Evolutionary conservation across 208 protist species (phyloP).

Genomic region (Trypanosoma vivax): DNA sequence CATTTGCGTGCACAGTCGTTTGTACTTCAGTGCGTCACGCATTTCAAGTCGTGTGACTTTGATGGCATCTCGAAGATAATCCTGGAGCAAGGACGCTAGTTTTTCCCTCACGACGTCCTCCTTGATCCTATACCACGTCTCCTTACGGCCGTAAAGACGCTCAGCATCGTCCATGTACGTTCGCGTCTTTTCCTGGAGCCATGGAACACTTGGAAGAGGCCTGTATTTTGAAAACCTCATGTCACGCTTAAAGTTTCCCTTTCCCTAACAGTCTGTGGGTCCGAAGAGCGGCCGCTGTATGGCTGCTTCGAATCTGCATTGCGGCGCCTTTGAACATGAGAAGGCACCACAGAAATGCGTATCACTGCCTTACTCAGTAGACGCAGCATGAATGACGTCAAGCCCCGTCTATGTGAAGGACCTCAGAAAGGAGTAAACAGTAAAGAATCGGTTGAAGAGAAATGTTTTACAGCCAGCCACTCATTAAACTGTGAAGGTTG

Average conservation of each 20-base stretch:
- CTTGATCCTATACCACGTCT: slow-evolving; percentile 60
- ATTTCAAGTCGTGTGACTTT: slow-evolving; percentile 51
- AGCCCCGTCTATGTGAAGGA: no score
- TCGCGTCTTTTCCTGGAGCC: slow-evolving; percentile 54
- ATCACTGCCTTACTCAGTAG: no score
- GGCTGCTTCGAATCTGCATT: slow-evolving; percentile 5
- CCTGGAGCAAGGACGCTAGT: slow-evolving; percentile 65
- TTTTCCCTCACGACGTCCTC: slow-evolving; percentile 65
- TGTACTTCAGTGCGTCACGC: slow-evolving; percentile 60
- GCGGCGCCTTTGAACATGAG: slow-evolving; percentile 1
- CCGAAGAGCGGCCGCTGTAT: slow-evolving; percentile 63
- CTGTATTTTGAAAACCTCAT: slow-evolving; percentile 59
- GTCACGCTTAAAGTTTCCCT: slow-evolving; percentile 71
- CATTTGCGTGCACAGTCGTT: slow-evolving; percentile 36
- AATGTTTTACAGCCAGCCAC: no score
- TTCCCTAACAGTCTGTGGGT: slow-evolving; percentile 70
- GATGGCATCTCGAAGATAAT: slow-evolving; percentile 74
- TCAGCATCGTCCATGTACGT: slow-evolving; percentile 89
- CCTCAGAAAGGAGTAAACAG: no score
- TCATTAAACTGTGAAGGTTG: no score
- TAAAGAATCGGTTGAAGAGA: no score
- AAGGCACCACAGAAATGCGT: no score
- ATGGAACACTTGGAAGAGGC: slow-evolving; percentile 67
- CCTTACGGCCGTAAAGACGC: slow-evolving; percentile 80
- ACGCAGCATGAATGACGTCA: no score